Evolutionary conservation across 2,329 filamentous ascomycete genomes (phyloP), one percentile per base, ranked within the genome.

Genomic region (Phaeophleospora eucalypticola): DNA sequence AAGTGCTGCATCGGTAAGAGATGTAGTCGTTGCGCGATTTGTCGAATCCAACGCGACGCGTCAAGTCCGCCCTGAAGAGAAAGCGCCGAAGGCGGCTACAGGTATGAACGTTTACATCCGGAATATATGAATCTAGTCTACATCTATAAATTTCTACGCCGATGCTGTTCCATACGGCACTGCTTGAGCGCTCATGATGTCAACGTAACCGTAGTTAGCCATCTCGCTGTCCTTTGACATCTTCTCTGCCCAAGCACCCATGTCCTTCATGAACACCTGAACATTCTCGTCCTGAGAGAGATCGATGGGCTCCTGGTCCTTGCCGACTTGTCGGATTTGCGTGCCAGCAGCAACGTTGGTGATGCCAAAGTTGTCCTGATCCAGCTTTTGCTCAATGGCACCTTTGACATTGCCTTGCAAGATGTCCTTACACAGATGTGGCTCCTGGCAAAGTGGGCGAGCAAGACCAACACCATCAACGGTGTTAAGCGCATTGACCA

Each of bases 381-480:
- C 74, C 4, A 58, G 19, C 29, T 50, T 50, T 19, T 54, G 38
- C 41, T 77, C 58, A 43, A 82, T 73, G 0, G 76, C 76, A 0
- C 73, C 72, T 12, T 67, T 68, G 4, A 69, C 70, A 53, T 68
- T 69, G 9, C 75, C 74, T 0, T 66, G 59, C 0, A 80, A 59
- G 2, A 78, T 71, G 15, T 74, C 67, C 37, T 63, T 65, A 36
- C 69, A 67, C 1, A 79, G 59, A 8, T 64, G 64, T 0, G 71
- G 71, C 56, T 83, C 79, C 55, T 79, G 74, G 39, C 71, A 72
- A 0, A 75, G 58, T 0, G 79, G 71, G 7, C 79, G 71, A 0
- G 68, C 82, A 16, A 85, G 66, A 0, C 81, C 81, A 7, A 84
- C 69, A 16, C 81, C 81, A 54, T 84, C 75, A 3, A 84, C 76